Percentiles rank a stretch among this genome's conserved stretches.
Evolutionary conservation across 1,284 basidiomycete genomes (phyloP).

Genomic region (Rhodotorula sp.): DNA sequence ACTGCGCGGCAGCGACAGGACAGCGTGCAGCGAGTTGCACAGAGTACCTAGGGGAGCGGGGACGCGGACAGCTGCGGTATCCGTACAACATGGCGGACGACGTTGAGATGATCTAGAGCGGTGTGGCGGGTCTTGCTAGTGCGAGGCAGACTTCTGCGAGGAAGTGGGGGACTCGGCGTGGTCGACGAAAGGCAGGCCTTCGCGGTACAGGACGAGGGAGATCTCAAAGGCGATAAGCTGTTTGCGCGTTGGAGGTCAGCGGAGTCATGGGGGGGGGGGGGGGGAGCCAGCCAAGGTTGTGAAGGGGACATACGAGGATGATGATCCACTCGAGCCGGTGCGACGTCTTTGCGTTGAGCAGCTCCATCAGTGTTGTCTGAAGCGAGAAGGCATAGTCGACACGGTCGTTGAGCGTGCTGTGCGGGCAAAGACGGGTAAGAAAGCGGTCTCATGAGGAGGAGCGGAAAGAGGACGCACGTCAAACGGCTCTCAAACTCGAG

Average conservation of each 20-base stretch:
- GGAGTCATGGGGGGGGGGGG: no score
- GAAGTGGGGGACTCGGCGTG: constrained; percentile 4
- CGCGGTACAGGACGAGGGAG: constrained; percentile 36
- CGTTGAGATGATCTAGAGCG: neutral
- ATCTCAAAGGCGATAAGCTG: constrained; percentile 44
- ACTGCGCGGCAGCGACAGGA: no score
- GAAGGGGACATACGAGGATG: constrained; percentile 36
- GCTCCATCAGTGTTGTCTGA: constrained; percentile 44
- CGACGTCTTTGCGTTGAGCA: constrained; percentile 44
- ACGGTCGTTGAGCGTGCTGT: constrained; percentile 43
- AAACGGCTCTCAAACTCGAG: constrained; percentile 39
- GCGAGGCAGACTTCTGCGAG: neutral
- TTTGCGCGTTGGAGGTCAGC: neutral
- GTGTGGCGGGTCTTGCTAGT: neutral
- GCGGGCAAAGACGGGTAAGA: neutral
- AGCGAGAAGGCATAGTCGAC: constrained; percentile 46
- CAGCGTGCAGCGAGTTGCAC: neutral
- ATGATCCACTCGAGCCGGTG: constrained; percentile 48
- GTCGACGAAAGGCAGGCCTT: constrained; percentile 31
- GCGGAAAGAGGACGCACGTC: constrained; percentile 6
- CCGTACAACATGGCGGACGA: neutral
- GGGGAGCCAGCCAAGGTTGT: neutral
- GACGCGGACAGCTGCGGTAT: neutral
- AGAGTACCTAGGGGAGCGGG: neutral
- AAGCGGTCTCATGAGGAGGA: no score